A percentile compares a stretch with the other conserved stretches of the same genome.
phyloP scores from a whole-genome alignment of 2,329 filamentous ascomycete genomes.

The Tolypocladium ophioglossoides region DNA sequence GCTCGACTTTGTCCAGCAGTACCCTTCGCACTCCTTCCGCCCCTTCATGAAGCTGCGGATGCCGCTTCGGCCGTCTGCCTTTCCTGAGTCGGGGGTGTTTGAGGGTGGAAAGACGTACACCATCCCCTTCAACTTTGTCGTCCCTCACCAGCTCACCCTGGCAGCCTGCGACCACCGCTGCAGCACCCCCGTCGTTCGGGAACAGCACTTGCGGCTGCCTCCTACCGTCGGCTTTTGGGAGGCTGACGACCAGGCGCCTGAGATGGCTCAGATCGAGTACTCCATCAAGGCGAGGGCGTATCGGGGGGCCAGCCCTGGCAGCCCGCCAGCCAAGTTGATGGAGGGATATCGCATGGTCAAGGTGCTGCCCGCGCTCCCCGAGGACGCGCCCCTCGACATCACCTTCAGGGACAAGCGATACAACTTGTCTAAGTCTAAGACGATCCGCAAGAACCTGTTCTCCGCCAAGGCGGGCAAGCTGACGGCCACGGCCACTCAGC shows the following conservation, averaged over 20 bases:
- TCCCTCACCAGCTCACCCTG: constrained; percentile 46
- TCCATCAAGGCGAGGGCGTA: constrained; percentile 34
- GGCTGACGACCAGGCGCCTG: constrained; percentile 42
- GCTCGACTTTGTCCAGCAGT: constrained; percentile 38
- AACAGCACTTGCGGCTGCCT: constrained; percentile 42
- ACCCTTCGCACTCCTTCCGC: constrained; percentile 36
- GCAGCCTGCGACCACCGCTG: constrained; percentile 43
- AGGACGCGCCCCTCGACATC: constrained; percentile 41
- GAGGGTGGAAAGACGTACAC: constrained; percentile 36
- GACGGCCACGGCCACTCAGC: constrained; percentile 34
- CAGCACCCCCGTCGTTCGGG: constrained; percentile 32
- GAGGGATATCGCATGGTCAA: constrained; percentile 35
- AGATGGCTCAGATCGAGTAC: constrained; percentile 45
- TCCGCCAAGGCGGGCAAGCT: constrained; percentile 39
- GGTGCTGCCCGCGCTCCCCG: constrained; percentile 38
- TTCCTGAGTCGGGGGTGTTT: constrained; percentile 37
- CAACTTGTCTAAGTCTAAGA: constrained; percentile 38
- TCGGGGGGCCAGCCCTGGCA: constrained; percentile 8
- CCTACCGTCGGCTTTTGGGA: constrained; percentile 43
- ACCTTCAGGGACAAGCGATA: constrained; percentile 38
- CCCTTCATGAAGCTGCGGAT: constrained; percentile 46
- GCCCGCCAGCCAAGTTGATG: constrained; percentile 19
- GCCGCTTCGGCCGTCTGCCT: constrained; percentile 34
- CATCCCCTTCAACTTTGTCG: constrained; percentile 49
- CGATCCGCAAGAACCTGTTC: constrained; percentile 41